Conservation (phyloP, 345 rosid species). For the Eucalyptus tenuipes region DNA sequence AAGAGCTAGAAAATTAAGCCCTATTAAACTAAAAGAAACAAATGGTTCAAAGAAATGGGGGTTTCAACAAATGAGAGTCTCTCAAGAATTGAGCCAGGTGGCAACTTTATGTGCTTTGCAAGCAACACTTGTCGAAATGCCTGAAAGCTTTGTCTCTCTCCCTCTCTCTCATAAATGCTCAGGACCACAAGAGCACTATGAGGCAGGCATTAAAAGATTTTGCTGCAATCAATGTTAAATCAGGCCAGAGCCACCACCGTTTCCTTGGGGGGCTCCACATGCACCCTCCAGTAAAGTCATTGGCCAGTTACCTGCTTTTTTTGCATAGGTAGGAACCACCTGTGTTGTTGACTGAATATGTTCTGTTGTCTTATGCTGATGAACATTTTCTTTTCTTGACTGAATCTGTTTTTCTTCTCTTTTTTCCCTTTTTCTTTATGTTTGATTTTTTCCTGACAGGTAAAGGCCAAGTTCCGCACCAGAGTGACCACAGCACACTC, state of each 20-base stretch:
- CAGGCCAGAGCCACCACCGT: not conserved
- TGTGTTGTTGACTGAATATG: not conserved
- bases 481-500: not conserved
- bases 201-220: not conserved
- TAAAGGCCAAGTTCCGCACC: not conserved
- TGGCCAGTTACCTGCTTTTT: not conserved
- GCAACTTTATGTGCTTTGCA: not conserved
- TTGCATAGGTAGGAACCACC: not conserved
- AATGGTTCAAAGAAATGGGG: not conserved
- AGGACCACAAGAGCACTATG: not conserved
- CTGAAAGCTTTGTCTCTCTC: not conserved
- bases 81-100: not conserved
- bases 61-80: not conserved
- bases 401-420: not conserved
- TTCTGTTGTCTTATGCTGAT: not conserved
- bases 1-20: not conserved
- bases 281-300: not conserved
- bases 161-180: not conserved
- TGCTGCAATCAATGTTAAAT: not conserved
- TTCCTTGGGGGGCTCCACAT: not conserved
- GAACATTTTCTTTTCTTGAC: not conserved
- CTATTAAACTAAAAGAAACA: not conserved
- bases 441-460: not conserved
- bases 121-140: not conserved
- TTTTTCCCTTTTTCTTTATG: not conserved